Evolutionary conservation across 495 filamentous ascomycete genomes (phyloP), one percentile per base, ranked within the genome.

Genomic region (Cladorrhinum samala): DNA sequence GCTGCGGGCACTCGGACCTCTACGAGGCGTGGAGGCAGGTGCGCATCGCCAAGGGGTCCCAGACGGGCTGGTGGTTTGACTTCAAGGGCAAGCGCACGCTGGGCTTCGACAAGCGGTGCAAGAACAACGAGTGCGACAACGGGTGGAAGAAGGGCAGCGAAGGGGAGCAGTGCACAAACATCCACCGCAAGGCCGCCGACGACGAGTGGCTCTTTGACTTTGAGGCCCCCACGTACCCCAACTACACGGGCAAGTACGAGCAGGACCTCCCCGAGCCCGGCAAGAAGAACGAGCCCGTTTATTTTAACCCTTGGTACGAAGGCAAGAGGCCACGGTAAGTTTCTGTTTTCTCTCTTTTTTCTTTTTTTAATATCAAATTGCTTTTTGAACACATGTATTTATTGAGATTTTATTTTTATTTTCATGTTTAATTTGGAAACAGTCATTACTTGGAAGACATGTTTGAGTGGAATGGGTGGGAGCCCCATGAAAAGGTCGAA

Each of bases 21-120:
- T 59, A 59, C 49, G 47, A 55, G 39, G 57, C 57, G 25, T 59
- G 57, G 57, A 14, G 45, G 42, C 49, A 52, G 38, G 55, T 59
- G n/a, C 57, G 57, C 43, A 49, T 52, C 9, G 45, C 52, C 18
- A 51, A 55, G 57, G 19, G 18, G 14, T 49, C 48, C 24, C 3
- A 37, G 36, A 59, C 57, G 44, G 57, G 57, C n/a, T 59, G 57
- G 57, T 52, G 49, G 43, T 39, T 55, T 38, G 52, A 54, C 48
- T 21, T 7, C 25, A 13, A 14, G 21, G 27, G 36, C 14, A 18
- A 50, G 38, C n/a, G 25, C n/a, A 59, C 56, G 41, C 47, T 24
- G 8, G 56, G 56, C 18, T 59, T 59, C 33, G 56, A 59, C 48
- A 21, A 25, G 9, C 30, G 52, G 11, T 59, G 56, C 48, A 36